Conservation (phyloP, 2,329 filamentous ascomycete genomes). For the Fusarium scirpi region DNA sequence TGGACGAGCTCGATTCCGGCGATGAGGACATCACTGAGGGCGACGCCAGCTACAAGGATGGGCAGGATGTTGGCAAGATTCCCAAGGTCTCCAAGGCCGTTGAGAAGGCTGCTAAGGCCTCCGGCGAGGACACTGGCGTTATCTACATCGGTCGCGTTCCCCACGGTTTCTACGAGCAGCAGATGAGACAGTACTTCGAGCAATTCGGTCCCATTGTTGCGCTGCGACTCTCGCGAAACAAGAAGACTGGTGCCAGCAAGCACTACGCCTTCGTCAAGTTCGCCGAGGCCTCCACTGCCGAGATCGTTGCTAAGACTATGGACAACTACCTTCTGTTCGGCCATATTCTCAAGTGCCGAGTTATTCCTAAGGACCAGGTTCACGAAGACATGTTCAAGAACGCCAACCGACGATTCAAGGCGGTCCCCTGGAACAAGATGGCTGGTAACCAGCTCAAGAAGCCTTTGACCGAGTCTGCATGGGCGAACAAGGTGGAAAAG, state of each 20-base stretch:
- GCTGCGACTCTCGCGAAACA: constrained; percentile 89
- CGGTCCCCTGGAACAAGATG: constrained; percentile 88
- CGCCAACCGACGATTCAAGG: constrained; percentile 90
- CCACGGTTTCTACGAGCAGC: constrained; percentile 94
- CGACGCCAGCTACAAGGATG: constrained; percentile 57
- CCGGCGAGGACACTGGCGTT: constrained; percentile 74
- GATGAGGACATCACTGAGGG: constrained; percentile 56
- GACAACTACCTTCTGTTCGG: constrained; percentile 96
- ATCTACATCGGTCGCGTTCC: constrained; percentile 93
- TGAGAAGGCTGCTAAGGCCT: constrained; percentile 57
- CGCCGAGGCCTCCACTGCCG: constrained; percentile 78
- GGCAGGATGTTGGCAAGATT: constrained; percentile 64
- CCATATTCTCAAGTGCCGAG: constrained; percentile 89
- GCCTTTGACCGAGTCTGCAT: constrained; percentile 78
- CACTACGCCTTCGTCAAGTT: constrained; percentile 98
- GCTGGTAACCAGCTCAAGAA: constrained; percentile 80
- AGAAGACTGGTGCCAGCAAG: constrained; percentile 88
- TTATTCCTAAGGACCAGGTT: constrained; percentile 80
- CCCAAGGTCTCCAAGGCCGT: constrained; percentile 61
- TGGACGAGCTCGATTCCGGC: constrained; percentile 59
- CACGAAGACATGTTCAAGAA: constrained; percentile 89
- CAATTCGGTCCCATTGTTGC: constrained; percentile 88
- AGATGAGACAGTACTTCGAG: constrained; percentile 92
- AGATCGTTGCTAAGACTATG: constrained; percentile 95
- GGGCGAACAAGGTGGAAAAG: constrained; percentile 78